phyloP scores from a whole-genome alignment of 352 stramenopile species.

The Phytophthora boehmeriae region DNA sequence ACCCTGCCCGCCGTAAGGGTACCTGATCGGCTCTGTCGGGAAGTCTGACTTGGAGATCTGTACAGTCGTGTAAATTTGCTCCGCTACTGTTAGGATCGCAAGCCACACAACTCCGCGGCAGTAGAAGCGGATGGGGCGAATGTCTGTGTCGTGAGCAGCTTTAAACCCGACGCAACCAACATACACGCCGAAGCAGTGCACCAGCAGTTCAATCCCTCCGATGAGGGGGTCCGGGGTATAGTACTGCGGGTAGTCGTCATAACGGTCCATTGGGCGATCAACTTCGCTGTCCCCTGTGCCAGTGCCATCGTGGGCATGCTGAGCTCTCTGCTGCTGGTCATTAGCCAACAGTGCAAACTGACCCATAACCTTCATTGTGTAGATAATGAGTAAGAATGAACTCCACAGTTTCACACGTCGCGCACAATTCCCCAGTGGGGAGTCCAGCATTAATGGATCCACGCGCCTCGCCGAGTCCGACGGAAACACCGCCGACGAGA shows the following conservation, averaged over 20 bases:
- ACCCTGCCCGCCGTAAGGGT: constrained; percentile 72
- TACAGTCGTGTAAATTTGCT: constrained; percentile 86
- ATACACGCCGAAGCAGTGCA: constrained; percentile 86
- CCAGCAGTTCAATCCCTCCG: constrained; percentile 67
- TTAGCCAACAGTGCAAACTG: constrained; percentile 86
- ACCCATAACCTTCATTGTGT: constrained; percentile 91
- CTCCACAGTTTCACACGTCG: constrained; percentile 88
- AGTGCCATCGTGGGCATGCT: constrained; percentile 35
- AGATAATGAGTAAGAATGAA: constrained; percentile 88
- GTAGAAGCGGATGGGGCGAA: constrained; percentile 86
- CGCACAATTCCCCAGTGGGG: constrained; percentile 78
- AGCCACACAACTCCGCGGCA: constrained; percentile 81
- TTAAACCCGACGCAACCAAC: constrained; percentile 88
- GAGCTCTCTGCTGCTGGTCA: constrained; percentile 67
- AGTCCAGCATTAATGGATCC: constrained; percentile 88
- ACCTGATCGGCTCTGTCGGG: constrained; percentile 68
- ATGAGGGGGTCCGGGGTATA: constrained; percentile 81
- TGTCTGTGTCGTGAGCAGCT: constrained; percentile 85
- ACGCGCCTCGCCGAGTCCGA: constrained; percentile 81
- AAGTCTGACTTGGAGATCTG: constrained; percentile 83
- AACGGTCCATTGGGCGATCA: constrained; percentile 50
- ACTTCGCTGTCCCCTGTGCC: constrained; percentile 34
- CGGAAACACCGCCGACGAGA: constrained; percentile 85
- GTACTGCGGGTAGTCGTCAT: constrained; percentile 81
- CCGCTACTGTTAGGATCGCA: constrained; percentile 69